Evolutionary conservation across 495 filamentous ascomycete genomes (phyloP).

Genomic region (Trichoderma virens): DNA sequence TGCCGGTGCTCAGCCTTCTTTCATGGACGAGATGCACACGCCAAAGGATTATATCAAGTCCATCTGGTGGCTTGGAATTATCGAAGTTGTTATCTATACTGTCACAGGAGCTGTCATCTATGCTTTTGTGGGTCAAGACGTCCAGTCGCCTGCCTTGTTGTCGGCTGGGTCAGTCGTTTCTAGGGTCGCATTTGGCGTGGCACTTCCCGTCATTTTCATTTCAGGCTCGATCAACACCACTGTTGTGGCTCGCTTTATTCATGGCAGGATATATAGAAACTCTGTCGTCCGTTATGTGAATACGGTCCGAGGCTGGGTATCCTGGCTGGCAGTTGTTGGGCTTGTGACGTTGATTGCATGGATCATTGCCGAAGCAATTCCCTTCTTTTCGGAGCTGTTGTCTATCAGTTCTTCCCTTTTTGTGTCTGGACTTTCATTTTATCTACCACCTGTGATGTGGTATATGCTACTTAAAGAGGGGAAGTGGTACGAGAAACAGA

Average conservation of each 20-base stretch:
- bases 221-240: constrained; percentile 55
- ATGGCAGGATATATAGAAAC: constrained; percentile 50
- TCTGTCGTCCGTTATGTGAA: constrained; percentile 51
- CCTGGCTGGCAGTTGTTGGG: constrained; percentile 53
- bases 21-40: constrained; percentile 70
- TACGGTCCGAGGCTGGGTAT: constrained; percentile 49
- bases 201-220: constrained; percentile 71
- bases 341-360: constrained; percentile 57
- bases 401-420: constrained; percentile 55
- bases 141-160: constrained; percentile 62
- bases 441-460: constrained; percentile 58
- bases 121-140: constrained; percentile 56
- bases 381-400: constrained; percentile 61
- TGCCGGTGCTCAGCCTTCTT: constrained; percentile 65
- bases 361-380: constrained; percentile 65
- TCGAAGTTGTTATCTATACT: constrained; percentile 62
- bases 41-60: constrained; percentile 61
- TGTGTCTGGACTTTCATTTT: constrained; percentile 55
- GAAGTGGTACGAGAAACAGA: constrained; percentile 35
- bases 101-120: constrained; percentile 64
- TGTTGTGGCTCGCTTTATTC: constrained; percentile 55
- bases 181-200: constrained; percentile 73
- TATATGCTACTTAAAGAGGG: constrained; percentile 54
- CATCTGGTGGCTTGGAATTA: constrained; percentile 53
- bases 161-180: constrained; percentile 52